phyloP scores from a whole-genome alignment of 805 yeast species.

The Suhomyces vadensis region DNA sequence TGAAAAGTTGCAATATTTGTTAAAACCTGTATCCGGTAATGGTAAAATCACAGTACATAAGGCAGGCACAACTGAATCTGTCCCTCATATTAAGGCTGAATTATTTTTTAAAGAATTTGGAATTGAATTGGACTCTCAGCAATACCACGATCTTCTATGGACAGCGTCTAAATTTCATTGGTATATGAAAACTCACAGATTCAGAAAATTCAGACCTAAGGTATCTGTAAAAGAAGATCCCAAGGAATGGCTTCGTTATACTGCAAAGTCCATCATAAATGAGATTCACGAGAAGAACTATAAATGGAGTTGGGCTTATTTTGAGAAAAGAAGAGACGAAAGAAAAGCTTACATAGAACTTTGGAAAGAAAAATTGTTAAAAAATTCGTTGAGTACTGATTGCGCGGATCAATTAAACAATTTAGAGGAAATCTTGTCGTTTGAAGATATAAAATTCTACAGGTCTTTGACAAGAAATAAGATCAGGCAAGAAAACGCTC shows the following conservation, averaged over 20 bases:
- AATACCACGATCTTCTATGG: constrained; percentile 78
- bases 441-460: constrained; percentile 82
- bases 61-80: constrained; percentile 63
- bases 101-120: constrained; percentile 86
- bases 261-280: constrained; percentile 69
- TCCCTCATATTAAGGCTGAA: constrained; percentile 72
- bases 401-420: constrained; percentile 43
- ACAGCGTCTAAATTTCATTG: constrained; percentile 81
- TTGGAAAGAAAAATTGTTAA: constrained; percentile 63
- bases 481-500: constrained; percentile 53
- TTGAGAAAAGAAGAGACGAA: constrained; percentile 69
- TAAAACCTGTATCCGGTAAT: constrained; percentile 85
- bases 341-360: constrained; percentile 64
- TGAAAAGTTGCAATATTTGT: constrained; percentile 50
- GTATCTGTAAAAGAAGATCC: constrained; percentile 61
- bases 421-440: constrained; percentile 61
- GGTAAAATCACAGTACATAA: constrained; percentile 85
- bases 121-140: constrained; percentile 79
- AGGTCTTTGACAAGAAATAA: constrained; percentile 76
- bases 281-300: constrained; percentile 82
- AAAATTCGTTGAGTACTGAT: constrained; percentile 22
- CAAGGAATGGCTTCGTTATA: constrained; percentile 76
- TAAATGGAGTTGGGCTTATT: constrained; percentile 87
- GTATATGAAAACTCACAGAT: constrained; percentile 73
- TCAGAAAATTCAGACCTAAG: constrained; percentile 68